These are phyloP conservation scores for Talaromyces borbonicus DNA, from an alignment of 495 filamentous ascomycete species.

Conservation along the genomic window DNA sequence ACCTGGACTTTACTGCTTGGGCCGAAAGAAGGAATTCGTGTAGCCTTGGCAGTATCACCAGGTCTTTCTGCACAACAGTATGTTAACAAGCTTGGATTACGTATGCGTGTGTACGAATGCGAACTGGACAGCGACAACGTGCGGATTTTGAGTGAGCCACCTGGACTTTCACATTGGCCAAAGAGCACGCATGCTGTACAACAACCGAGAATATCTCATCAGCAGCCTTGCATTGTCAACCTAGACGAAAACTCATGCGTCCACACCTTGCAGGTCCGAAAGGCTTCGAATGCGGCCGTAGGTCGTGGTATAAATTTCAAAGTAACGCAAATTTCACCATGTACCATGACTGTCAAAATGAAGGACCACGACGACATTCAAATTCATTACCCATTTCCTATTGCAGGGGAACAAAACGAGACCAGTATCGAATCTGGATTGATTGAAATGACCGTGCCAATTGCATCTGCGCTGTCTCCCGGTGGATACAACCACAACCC, in stretches of 20 bases:
- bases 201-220: not conserved
- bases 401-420: constrained; percentile 21
- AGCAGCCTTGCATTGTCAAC: not conserved
- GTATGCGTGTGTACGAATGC: not conserved
- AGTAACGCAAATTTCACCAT: not conserved
- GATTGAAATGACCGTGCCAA: not conserved
- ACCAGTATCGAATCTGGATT: constrained; percentile 18
- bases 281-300: not conserved
- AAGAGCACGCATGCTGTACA: not conserved
- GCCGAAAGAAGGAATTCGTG: not conserved
- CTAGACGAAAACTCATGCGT: not conserved
- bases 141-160: not conserved
- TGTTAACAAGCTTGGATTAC: not conserved
- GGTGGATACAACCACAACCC: not conserved
- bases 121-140: not conserved
- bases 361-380: not conserved
- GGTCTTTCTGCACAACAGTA: not conserved
- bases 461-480: not conserved
- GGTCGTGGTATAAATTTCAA: not conserved
- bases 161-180: not conserved
- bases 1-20: not conserved
- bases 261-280: not conserved
- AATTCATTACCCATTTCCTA: constrained; percentile 22
- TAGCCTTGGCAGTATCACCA: not conserved
- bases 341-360: not conserved